Evolutionary conservation across 2,329 filamentous ascomycete genomes (phyloP).

Genomic region (Endocalyx cinctus): DNA sequence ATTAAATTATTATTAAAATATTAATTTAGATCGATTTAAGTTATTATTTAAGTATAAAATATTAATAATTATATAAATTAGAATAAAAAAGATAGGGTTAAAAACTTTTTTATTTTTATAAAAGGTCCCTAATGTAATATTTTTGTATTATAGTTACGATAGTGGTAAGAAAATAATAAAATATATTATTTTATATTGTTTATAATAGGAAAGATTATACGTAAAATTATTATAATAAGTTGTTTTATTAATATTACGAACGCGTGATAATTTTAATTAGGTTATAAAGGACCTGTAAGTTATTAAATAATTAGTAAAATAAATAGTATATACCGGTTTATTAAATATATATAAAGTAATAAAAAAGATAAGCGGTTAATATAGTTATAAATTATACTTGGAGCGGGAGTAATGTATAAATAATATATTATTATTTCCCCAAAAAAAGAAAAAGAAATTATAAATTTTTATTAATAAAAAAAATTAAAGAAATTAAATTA

Average conservation of each 20-base stretch:
- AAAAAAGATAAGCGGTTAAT: not conserved
- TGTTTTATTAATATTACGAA: not conserved
- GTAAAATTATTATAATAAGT: not conserved
- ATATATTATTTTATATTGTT: not conserved
- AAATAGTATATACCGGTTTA: not conserved
- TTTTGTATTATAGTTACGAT: not conserved
- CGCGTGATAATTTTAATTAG: not conserved
- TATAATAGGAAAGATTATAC: not conserved
- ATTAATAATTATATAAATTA: slow-evolving; percentile 2
- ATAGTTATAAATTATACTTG: not conserved
- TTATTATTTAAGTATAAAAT: slow-evolving; percentile 1
- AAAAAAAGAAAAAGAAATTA: slow-evolving; percentile 1
- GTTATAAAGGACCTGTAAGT: not conserved
- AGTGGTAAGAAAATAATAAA: not conserved
- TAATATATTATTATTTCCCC: slow-evolving; percentile 1
- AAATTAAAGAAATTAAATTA: not conserved
- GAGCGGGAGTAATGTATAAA: slow-evolving; percentile 1
- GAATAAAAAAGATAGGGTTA: slow-evolving; percentile 2
- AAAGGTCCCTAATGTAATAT: not conserved
- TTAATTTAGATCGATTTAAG: not conserved
- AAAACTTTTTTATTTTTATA: slow-evolving; percentile 1
- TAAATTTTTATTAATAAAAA: not conserved
- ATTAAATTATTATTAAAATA: not conserved
- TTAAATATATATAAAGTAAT: not conserved
- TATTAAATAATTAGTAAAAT: not conserved